Percentiles rank a stretch among this genome's conserved stretches.
phyloP scores from a whole-genome alignment of 306 rosid species.

The Begonia loranthoides region DNA sequence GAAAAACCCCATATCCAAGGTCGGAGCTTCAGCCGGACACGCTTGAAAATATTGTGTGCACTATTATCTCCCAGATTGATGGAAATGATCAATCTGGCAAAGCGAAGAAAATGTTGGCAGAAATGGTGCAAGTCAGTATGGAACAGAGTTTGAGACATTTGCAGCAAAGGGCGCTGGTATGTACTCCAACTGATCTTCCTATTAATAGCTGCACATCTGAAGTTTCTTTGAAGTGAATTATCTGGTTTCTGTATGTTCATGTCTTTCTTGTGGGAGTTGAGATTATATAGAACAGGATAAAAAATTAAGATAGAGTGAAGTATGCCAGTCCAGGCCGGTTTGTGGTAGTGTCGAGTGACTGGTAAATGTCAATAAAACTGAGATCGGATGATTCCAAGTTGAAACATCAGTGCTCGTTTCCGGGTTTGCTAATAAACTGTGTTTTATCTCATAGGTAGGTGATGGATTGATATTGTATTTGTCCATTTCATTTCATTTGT shows the following conservation, averaged over 20 bases:
- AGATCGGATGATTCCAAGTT: neutral
- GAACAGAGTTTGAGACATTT: conserved; percentile 90
- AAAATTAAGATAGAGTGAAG: conserved; percentile 14
- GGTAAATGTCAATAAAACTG: conserved; percentile 66
- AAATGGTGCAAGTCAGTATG: conserved; percentile 99
- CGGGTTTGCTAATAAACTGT: too few species aligned
- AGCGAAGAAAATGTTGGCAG: conserved; percentile 93
- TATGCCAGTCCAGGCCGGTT: conserved; percentile 93
- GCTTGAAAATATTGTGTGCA: conserved; percentile 12
- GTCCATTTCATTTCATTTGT: too few species aligned
- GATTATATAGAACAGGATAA: neutral
- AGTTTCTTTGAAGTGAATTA: conserved; percentile 59
- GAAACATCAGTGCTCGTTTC: too few species aligned
- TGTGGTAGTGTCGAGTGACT: conserved; percentile 65
- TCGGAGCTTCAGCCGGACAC: conserved; percentile 80
- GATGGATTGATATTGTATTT: too few species aligned
- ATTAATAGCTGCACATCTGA: conserved; percentile 53
- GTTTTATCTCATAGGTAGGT: too few species aligned
- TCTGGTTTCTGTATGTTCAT: conserved; percentile 17
- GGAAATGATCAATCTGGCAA: conserved; percentile 79
- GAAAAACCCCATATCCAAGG: conserved; percentile 80
- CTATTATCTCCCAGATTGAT: conserved; percentile 83
- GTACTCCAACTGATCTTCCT: conserved; percentile 79
- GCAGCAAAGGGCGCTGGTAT: conserved; percentile 85
- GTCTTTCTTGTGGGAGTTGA: conserved; percentile 3